Percentiles rank a stretch among this genome's conserved stretches.
Evolutionary conservation across 495 filamentous ascomycete species (phyloP).

Genomic region (Neurospora cerealis): DNA sequence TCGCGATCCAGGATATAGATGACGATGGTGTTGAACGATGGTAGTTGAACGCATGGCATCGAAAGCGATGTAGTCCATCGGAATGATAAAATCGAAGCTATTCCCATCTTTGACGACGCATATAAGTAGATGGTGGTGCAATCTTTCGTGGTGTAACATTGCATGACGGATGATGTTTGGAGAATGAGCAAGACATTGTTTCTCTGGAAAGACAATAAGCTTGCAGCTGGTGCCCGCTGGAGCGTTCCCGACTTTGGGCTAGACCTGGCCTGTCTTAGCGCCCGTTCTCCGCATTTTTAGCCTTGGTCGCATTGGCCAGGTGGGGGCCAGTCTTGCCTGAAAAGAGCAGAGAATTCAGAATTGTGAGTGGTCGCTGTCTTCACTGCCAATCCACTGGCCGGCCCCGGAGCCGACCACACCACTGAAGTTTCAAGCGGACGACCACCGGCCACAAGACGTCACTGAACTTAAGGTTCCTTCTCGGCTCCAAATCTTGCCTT

Average conservation of each 20-base stretch:
- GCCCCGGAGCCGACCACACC: neutral
- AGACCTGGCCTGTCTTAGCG: neutral
- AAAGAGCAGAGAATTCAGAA: neutral
- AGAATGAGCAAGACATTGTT: neutral
- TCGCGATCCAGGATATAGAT: too few species aligned
- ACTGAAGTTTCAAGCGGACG: neutral
- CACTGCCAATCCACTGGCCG: neutral
- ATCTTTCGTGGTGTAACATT: neutral
- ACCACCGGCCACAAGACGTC: neutral
- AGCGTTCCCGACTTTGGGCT: neutral
- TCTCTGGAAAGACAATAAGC: neutral
- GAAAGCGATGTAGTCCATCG: too few species aligned
- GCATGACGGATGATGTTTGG: neutral
- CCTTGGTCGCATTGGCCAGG: neutral
- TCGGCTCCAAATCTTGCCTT: neutral
- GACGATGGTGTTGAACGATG: too few species aligned
- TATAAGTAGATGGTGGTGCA: neutral
- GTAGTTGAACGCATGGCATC: too few species aligned
- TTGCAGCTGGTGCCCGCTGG: neutral
- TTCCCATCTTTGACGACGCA: neutral
- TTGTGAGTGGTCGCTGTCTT: neutral
- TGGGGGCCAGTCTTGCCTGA: neutral
- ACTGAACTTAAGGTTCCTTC: neutral
- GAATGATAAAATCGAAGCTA: neutral
- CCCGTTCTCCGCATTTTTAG: neutral